Percentiles rank a stretch among this genome's conserved stretches.
These are phyloP conservation scores for Curvularia verruculosa DNA, from an alignment of 2,329 filamentous ascomycete genomes.

Conservation along the genomic window DNA sequence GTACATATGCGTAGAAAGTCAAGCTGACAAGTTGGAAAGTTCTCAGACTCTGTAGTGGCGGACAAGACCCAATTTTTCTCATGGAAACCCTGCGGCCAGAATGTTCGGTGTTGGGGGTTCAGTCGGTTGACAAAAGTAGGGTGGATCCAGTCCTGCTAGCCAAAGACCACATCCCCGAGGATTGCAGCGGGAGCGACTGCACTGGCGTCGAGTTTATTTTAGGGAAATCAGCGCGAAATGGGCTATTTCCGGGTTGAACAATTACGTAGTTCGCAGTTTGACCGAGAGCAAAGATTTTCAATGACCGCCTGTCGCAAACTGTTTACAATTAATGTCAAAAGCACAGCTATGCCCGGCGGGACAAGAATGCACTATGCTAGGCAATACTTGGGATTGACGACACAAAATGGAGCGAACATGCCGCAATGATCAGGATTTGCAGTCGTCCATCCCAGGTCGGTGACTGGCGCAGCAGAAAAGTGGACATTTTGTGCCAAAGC, in stretches of 20 bases:
- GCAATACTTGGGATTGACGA: conserved; percentile 28
- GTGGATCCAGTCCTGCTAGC: conserved; percentile 31
- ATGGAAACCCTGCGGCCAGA: conserved; percentile 37
- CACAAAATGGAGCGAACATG: conserved; percentile 24
- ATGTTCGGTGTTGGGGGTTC: conserved; percentile 36
- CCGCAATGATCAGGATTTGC: conserved; percentile 34
- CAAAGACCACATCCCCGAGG: conserved; percentile 22
- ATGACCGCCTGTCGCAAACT: neutral
- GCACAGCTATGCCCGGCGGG: conserved; percentile 1
- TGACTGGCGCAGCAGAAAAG: conserved; percentile 37
- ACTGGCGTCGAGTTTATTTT: conserved; percentile 26
- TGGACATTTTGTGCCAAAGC: conserved; percentile 34
- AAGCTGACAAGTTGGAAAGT: conserved; percentile 20
- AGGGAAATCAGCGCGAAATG: conserved; percentile 20
- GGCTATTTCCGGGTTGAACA: conserved; percentile 17
- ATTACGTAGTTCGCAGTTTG: conserved; percentile 19
- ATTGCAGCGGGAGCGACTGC: conserved; percentile 38
- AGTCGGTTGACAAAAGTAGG: conserved; percentile 33
- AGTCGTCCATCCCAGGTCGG: conserved; percentile 25
- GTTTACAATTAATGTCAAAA: conserved; percentile 13
- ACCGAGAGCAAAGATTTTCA: conserved; percentile 18
- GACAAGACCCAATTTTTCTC: conserved; percentile 33
- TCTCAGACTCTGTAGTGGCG: conserved; percentile 25
- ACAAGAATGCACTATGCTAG: conserved; percentile 10
- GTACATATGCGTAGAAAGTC: conserved; percentile 20